A percentile compares a stretch with the other conserved stretches of the same genome.
Evolutionary conservation across 179 eudicot genomes (phyloP).

Genomic region (Sideroxylon spinosum): DNA sequence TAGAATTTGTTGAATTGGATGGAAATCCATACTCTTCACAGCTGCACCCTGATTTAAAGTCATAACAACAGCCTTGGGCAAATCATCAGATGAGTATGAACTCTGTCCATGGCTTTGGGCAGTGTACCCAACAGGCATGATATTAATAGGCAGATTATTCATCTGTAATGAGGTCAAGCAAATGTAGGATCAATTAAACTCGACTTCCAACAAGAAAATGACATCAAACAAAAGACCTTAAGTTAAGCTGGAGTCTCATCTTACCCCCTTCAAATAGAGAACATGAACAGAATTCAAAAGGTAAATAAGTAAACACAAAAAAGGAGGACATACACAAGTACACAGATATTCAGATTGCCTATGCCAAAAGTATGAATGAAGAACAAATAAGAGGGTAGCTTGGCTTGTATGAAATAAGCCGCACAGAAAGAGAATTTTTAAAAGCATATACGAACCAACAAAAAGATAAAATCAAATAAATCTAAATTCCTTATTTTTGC

Average conservation of each 20-base stretch:
- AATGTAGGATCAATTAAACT: slow-evolving; percentile 18
- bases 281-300: background rate
- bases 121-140: slow-evolving; percentile 56
- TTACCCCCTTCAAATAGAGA: background rate
- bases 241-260: slow-evolving; percentile 8
- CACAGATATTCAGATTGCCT: background rate
- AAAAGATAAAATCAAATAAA: background rate
- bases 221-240: background rate
- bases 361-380: background rate
- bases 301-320: slow-evolving; percentile 6
- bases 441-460: background rate
- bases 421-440: background rate
- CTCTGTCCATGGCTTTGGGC: slow-evolving; percentile 71
- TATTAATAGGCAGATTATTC: slow-evolving; percentile 64
- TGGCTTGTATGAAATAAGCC: background rate
- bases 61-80: slow-evolving; percentile 62
- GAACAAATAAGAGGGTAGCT: background rate
- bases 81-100: slow-evolving; percentile 69
- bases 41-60: slow-evolving; percentile 67
- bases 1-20: slow-evolving; percentile 63
- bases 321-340: background rate
- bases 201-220: slow-evolving; percentile 2
- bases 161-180: slow-evolving; percentile 38
- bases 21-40: slow-evolving; percentile 84
- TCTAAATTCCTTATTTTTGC: background rate